Evolutionary conservation across 129 eudicot species (phyloP), one percentile per base, ranked within the genome.

Genomic region (Saposhnikovia divaricata): DNA sequence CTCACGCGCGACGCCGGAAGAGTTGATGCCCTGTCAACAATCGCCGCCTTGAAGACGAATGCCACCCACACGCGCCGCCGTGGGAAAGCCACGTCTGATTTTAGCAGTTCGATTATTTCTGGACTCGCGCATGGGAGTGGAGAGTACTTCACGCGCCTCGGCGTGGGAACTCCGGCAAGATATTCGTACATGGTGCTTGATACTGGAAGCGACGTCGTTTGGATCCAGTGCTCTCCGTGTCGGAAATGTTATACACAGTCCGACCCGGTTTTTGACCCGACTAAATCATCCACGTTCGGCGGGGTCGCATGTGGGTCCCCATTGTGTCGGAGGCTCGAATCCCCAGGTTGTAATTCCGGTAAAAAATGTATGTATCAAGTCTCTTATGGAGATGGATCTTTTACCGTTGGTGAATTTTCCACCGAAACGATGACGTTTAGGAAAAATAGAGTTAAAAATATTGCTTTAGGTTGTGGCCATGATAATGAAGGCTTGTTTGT

Each of bases 121-220:
- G 98, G 98, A 3, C 92, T 94, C 14, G 82, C 94, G 2, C 96
- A 90, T 66, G 97, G 98, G 0, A 92, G 97, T 76, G 97, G 98
- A 19, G 98, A 94, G 94, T 94, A 94, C 81, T 94, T 94, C 92
- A 94, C 98, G 1, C 96, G 98, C 79, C 53, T 94, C 43, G 98
- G 98, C 4, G 51, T 94, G 0, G 98, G 98, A 2, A 89, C 92
- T 4, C 98, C 98, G 0, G 81, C 97, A 0, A 85, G 76, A 43
- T 87, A 90, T 73, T 82, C 85, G 39, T 92, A 94, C 90, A 88
- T 94, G 97, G 97, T 94, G 0, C 83, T 94, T n/a, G 98, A 94
- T 78, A 94, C 98, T 4, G 98, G 98, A 23, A 92, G 97, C 82
- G 98, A 94, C 88, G 92, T 94, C 82, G 93, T 94, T 6, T 94